Conservation (phyloP, 2,329 filamentous ascomycete species). For the Fusarium musae region DNA sequence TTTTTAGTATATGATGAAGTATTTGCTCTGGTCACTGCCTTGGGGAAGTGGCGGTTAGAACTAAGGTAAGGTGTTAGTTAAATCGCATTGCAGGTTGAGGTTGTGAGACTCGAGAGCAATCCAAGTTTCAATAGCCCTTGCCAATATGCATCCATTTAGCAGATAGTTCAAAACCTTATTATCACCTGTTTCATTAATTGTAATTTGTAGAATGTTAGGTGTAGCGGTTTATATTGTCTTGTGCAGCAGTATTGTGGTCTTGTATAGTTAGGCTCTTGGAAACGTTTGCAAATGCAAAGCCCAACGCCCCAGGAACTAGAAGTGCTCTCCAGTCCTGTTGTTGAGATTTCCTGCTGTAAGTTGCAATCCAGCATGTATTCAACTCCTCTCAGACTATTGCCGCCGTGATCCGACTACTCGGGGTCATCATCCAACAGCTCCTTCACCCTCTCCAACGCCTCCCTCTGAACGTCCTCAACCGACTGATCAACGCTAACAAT, state of each 20-base stretch:
- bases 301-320: rapidly evolving
- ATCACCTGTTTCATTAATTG: rapidly evolving
- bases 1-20: rapidly evolving
- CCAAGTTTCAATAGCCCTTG: rapidly evolving
- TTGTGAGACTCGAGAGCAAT: not conserved
- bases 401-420: not conserved
- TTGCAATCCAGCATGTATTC: too few species aligned
- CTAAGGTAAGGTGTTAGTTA: not conserved
- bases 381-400: too few species aligned
- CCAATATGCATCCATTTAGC: rapidly evolving
- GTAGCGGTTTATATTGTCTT: not conserved
- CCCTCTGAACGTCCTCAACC: constrained; percentile 15
- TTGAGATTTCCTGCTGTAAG: rapidly evolving
- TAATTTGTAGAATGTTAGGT: too few species aligned
- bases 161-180: rapidly evolving
- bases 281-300: not conserved
- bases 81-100: not conserved
- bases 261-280: too few species aligned
- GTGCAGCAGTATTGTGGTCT: not conserved
- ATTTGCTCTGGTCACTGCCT: too few species aligned
- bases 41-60: rapidly evolving
- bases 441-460: constrained; percentile 4
- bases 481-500: constrained; percentile 17
- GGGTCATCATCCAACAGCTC: constrained; percentile 20
- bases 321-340: rapidly evolving